These are phyloP conservation scores for Cerioporus squamosus DNA, from an alignment of 1,284 basidiomycete species.

Conservation along the genomic window DNA sequence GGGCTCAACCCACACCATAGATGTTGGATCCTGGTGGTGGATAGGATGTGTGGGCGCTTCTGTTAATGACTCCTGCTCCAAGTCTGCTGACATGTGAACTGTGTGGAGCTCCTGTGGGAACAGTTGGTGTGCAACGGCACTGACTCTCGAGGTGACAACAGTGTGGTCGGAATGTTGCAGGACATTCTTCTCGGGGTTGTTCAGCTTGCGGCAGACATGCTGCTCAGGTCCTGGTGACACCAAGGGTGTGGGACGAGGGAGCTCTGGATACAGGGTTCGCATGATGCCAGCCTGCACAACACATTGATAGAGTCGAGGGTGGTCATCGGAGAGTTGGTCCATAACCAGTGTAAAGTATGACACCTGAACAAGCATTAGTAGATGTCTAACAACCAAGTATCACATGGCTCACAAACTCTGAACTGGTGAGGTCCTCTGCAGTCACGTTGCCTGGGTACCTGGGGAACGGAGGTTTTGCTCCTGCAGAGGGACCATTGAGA, in stretches of 20 bases:
- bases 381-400: not conserved
- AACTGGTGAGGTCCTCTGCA: not conserved
- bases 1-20: slow-evolving; percentile 52
- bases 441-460: not conserved
- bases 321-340: slow-evolving; percentile 1
- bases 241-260: not conserved
- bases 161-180: slow-evolving; percentile 46
- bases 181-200: slow-evolving; percentile 39
- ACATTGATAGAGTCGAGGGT: not conserved
- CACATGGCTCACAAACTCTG: slow-evolving; percentile 41
- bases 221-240: not conserved
- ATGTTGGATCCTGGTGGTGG: slow-evolving; percentile 50
- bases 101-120: slow-evolving; percentile 46
- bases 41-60: slow-evolving; percentile 27
- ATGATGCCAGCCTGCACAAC: not conserved
- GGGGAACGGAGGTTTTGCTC: no score
- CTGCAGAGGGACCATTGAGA: not conserved
- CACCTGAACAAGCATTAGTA: slow-evolving; percentile 2
- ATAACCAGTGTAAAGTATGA: slow-evolving; percentile 12
- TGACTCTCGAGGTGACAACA: slow-evolving; percentile 55
- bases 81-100: slow-evolving; percentile 2
- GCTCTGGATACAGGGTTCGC: not conserved
- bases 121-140: slow-evolving; percentile 48
- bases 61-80: not conserved
- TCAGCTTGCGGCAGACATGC: not conserved